Evolutionary conservation across 768 basidiomycete genomes (phyloP).

Genomic region (Leccinum sublutescens): DNA sequence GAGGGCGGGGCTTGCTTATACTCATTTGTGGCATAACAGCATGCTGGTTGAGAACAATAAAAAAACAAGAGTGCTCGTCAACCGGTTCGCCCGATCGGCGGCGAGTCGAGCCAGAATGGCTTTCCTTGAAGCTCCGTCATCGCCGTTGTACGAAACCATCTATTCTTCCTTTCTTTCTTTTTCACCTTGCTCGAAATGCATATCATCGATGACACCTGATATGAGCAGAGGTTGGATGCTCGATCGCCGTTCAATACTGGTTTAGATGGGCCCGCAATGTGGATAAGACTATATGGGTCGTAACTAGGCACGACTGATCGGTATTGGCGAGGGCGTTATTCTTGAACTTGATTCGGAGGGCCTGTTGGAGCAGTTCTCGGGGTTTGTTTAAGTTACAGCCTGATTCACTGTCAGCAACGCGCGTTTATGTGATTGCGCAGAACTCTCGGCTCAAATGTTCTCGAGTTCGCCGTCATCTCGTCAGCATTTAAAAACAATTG

Average conservation of each 20-base stretch:
- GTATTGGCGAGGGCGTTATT: neutral
- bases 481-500: neutral
- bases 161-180: neutral
- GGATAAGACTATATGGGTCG: constrained; percentile 1
- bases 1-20: neutral
- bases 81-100: neutral
- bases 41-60: neutral
- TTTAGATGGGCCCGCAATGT: neutral
- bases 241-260: neutral
- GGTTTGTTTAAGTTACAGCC: too few relatives aligned
- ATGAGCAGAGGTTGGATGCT: neutral
- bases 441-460: neutral
- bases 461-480: neutral
- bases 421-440: neutral
- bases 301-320: neutral
- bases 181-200: neutral
- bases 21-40: neutral
- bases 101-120: neutral
- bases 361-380: too few relatives aligned
- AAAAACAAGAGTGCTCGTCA: neutral
- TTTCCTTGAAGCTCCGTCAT: neutral
- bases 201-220: neutral
- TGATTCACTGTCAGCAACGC: neutral
- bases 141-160: neutral
- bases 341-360: neutral